Evolutionary conservation across 2,329 filamentous ascomycete species (phyloP).

Genomic region (Uncinocarpus reesii): DNA sequence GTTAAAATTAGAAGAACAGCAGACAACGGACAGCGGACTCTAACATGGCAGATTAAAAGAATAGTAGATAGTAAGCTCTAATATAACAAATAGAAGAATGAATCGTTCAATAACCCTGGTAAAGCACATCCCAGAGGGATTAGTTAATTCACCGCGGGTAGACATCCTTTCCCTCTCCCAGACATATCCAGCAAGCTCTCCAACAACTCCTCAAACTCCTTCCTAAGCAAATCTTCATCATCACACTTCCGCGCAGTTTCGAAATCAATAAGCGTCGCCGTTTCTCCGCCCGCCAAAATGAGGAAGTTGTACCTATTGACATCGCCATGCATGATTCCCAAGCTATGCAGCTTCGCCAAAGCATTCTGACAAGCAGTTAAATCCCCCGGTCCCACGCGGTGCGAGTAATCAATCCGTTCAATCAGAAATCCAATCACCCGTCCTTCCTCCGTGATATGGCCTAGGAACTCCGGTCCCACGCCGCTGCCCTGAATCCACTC

Average conservation of each 20-base stretch:
- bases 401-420: slow-evolving; percentile 9
- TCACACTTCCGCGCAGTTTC: slow-evolving; percentile 22
- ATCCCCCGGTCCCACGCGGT: background rate
- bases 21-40: no score
- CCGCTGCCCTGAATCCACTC: slow-evolving; percentile 27
- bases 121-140: no score
- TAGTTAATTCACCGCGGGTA: no score
- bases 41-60: no score
- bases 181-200: no score
- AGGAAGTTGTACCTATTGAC: slow-evolving; percentile 13
- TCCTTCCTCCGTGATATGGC: slow-evolving; percentile 10
- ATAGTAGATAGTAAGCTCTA: no score
- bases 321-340: slow-evolving; percentile 11
- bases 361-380: background rate
- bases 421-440: slow-evolving; percentile 12
- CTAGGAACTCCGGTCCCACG: slow-evolving; percentile 4
- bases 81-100: no score
- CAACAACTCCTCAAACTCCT: no score
- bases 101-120: no score
- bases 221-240: slow-evolving; percentile 17
- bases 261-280: slow-evolving; percentile 23
- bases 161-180: no score
- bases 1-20: no score
- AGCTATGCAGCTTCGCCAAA: background rate
- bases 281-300: no score